These are phyloP conservation scores for Articulospora tetracladia DNA, from an alignment of 495 filamentous ascomycete species.

Conservation along the genomic window DNA sequence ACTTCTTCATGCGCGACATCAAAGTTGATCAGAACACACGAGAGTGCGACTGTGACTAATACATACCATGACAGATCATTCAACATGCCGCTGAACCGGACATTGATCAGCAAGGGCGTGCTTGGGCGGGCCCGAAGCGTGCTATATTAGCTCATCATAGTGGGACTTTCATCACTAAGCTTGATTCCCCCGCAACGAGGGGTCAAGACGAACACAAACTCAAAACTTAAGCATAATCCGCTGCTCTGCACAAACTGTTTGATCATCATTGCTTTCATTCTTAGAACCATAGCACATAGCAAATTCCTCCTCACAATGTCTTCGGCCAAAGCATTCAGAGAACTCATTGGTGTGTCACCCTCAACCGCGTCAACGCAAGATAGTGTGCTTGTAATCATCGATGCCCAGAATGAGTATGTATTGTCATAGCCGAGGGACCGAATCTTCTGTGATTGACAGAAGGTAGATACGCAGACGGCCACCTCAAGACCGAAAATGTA, in stretches of 20 bases:
- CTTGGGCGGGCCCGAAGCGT: not conserved
- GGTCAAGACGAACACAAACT: not conserved
- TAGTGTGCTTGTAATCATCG: constrained; percentile 57
- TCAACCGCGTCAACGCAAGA: constrained; percentile 47
- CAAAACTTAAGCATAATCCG: not conserved
- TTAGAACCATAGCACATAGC: too few relatives aligned
- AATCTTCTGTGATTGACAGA: constrained; percentile 25
- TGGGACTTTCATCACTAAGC: not conserved
- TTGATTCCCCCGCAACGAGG: not conserved
- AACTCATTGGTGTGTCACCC: constrained; percentile 40
- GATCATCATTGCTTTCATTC: too few relatives aligned
- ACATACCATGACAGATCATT: too few relatives aligned
- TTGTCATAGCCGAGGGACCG: not conserved
- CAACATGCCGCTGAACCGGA: not conserved
- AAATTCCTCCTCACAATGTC: not conserved
- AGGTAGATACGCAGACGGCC: constrained; percentile 50
- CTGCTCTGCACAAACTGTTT: too few relatives aligned
- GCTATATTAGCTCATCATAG: not conserved
- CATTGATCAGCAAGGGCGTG: not conserved
- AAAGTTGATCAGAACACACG: too few relatives aligned
- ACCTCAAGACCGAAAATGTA: constrained; percentile 47
- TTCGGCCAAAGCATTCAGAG: constrained; percentile 44
- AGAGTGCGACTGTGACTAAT: too few relatives aligned
- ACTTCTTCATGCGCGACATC: too few relatives aligned
- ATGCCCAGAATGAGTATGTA: constrained; percentile 42